Base-by-base conservation (phyloP, 768 basidiomycete genomes). In the Rhodotorula kratochvilovae region DNA sequence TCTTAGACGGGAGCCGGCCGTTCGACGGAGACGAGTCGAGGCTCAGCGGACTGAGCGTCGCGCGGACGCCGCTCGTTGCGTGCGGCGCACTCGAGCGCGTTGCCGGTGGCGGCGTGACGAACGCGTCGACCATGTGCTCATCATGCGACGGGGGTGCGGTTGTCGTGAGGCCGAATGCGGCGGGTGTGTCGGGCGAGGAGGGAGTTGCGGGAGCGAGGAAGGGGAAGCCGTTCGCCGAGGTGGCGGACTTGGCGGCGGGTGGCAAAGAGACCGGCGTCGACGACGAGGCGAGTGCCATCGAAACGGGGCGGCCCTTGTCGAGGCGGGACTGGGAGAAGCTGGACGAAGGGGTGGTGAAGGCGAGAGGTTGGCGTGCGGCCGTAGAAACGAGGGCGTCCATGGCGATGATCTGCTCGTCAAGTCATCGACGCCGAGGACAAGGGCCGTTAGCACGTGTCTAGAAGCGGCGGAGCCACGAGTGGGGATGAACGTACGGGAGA, bases 121-220 rank as follows among this genome's bases (percentile, higher is more conserved):
- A 75, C 15, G 73, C 63, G 54, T 71, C 70, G 7, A 11, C 13
- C 73, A 75, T 75, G 13, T 63, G 59, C 12, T 35, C 56, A 29
- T 66, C 65, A 6, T 2, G 21, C 51, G 51, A 25, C 43, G n/a
- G 16, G 17, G 36, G 13, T 6, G 31, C 15, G 0, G 70, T 42
- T 0, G 50, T 8, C 2, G 56, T 61, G 5, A 62, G 31, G 23
- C 39, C 48, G 46, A 5, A 59, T 2, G 25, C 5, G 19, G 51
- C n/a, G 21, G 64, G 25, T 13, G 50, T n/a, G 35, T 19, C 12
- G 42, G 65, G 65, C 7, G 70, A 51, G 12, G 60, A 25, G 5
- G 70, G 60, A 0, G 61, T 54, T 12, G 19, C 15, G 27, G 60
- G 54, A 5, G 53, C n/a, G 29, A 7, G 17, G 53, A 33, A 11